Evolutionary conservation across 495 filamentous ascomycete genomes (phyloP).

Genomic region (Hypoxylon lenormandii): DNA sequence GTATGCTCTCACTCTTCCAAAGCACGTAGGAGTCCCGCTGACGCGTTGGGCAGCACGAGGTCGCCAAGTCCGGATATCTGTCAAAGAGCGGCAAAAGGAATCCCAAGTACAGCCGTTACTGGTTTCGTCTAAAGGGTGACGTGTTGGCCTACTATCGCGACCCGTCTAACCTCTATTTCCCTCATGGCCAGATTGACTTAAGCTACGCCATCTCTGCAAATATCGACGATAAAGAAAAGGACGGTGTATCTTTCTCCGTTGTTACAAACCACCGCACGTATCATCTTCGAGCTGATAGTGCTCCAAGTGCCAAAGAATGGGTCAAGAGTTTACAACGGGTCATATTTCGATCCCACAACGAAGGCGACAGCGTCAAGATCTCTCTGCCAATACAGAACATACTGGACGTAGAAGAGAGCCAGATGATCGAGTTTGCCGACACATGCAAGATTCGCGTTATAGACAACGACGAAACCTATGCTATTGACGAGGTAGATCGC

Average conservation of each 20-base stretch:
- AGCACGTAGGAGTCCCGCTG: conserved; percentile 38
- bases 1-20: conserved; percentile 57
- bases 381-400: conserved; percentile 88
- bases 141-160: conserved; percentile 93
- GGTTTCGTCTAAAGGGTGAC: conserved; percentile 95
- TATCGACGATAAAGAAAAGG: conserved; percentile 78
- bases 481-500: conserved; percentile 84
- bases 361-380: conserved; percentile 96
- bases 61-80: conserved; percentile 88
- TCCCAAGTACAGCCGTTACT: conserved; percentile 90
- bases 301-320: conserved; percentile 93
- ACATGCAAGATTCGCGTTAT: conserved; percentile 93
- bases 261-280: conserved; percentile 85
- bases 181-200: conserved; percentile 89
- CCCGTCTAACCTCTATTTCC: conserved; percentile 88
- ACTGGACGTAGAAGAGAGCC: conserved; percentile 90
- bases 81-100: conserved; percentile 90
- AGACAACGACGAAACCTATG: conserved; percentile 91
- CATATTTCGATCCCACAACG: conserved; percentile 95
- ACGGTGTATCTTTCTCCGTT: conserved; percentile 79
- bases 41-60: conserved; percentile 67
- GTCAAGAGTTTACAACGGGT: conserved; percentile 93
- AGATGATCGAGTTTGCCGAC: conserved; percentile 90
- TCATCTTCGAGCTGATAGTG: conserved; percentile 89
- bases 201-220: conserved; percentile 89